Evolutionary conservation across 1,284 basidiomycete species (phyloP), one percentile per base, ranked within the genome.

Genomic region (Papiliotrema flavescens): DNA sequence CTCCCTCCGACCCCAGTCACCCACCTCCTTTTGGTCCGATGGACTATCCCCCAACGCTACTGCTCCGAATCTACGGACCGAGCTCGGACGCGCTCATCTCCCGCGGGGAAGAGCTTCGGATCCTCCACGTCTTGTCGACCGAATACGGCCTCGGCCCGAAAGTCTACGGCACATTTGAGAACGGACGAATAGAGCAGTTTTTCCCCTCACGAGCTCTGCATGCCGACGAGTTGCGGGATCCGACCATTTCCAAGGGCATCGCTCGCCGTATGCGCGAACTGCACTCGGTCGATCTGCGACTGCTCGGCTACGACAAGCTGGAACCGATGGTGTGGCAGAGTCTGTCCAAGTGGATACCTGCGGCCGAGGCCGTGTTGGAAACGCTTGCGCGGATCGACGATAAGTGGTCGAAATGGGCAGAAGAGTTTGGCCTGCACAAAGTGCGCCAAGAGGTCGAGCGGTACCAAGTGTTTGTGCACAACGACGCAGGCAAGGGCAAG

Each of bases 171-270:
- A 96, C 92, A 1, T 96, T 97, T 75, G 82, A 84, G 63, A 97
- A 97, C 74, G 93, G 93, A 36, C 85, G 93, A 39, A 79, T 96
- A 47, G 93, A 96, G 78, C 88, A 96, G 72, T 94, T 90, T 76
- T 95, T 96, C 73, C 85, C 92, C 57, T 91, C 90, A 19, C 81
- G 84, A 28, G 86, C 90, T 1, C 80, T 96, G 45, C 85, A 84
- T 0, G 81, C 88, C 9, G 71, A 81, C 37, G 89, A 95, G 70
- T 80, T 96, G 60, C 83, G 90, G 44, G 83, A 89, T 60, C 83
- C 84, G 19, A 76, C 79, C 56, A 83, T 87, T 56, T 91, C 89
- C 69, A 79, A 83, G 34, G 90, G 87, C 82, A 92, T 96, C 61
- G 91, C 85, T 20, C 83, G 87, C 24, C 82, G 92, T 22, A 96